Evolutionary conservation across 2,329 filamentous ascomycete genomes (phyloP).

Genomic region (Pyrenochaeta sp.): DNA sequence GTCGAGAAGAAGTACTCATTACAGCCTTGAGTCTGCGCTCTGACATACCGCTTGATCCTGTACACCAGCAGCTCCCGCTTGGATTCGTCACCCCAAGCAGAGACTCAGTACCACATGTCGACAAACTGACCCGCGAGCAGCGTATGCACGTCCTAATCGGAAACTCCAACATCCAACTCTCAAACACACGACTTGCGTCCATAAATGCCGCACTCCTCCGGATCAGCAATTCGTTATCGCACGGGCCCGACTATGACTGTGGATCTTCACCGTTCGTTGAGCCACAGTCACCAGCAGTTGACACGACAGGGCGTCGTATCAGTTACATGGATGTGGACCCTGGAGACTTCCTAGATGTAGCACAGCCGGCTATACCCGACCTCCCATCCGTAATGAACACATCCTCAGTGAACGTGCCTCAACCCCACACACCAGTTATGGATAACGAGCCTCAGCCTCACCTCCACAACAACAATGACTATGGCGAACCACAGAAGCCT

Average conservation of each 20-base stretch:
- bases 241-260: conserved; percentile 31
- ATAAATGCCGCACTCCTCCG: conserved; percentile 44
- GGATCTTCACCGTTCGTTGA: conserved; percentile 36
- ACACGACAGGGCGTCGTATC: conserved; percentile 39
- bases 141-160: conserved; percentile 49
- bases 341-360: conserved; percentile 37
- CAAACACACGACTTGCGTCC: conserved; percentile 36
- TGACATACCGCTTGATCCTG: conserved; percentile 39
- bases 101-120: conserved; percentile 45
- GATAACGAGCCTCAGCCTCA: conserved; percentile 30
- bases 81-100: conserved; percentile 46
- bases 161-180: conserved; percentile 37
- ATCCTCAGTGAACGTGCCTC: conserved; percentile 26
- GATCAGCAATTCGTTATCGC: conserved; percentile 25
- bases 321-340: conserved; percentile 51
- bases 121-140: conserved; percentile 42
- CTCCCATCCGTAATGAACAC: conserved; percentile 31
- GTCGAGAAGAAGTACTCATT: conserved; percentile 47
- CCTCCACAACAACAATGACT: conserved; percentile 26
- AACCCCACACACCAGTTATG: conserved; percentile 27
- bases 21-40: conserved; percentile 48
- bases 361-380: conserved; percentile 39
- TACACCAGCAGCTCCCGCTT: conserved; percentile 38
- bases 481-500: conserved; percentile 39
- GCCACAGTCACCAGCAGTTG: conserved; percentile 32